A percentile compares a stretch with the other conserved stretches of the same genome.
These are phyloP conservation scores for Colletotrichum coccodes DNA, from an alignment of 2,329 filamentous ascomycete genomes.

Conservation along the genomic window DNA sequence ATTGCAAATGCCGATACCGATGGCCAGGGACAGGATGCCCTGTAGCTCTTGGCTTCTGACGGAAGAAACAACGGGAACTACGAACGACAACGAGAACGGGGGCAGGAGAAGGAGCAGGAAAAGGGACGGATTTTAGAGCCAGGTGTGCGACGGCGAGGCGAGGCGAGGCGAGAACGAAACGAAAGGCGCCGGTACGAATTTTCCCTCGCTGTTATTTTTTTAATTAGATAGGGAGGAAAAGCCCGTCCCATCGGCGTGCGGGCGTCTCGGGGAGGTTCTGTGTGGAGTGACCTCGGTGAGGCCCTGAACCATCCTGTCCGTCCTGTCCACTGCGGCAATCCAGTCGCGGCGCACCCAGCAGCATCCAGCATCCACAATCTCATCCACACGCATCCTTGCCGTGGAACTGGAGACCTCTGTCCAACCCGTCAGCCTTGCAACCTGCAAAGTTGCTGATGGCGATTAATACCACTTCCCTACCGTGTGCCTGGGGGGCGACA, in stretches of 20 bases:
- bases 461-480: conserved; percentile 2
- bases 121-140: conserved; percentile 1
- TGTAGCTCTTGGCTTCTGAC: conserved; percentile 13
- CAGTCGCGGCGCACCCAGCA: conserved; percentile 2
- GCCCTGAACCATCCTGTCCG: background rate
- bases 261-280: conserved; percentile 10
- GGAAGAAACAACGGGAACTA: background rate
- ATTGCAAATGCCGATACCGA: conserved; percentile 17
- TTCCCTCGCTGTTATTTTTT: conserved; percentile 1
- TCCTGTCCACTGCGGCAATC: conserved; percentile 14
- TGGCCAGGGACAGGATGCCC: conserved; percentile 6
- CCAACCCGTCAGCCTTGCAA: background rate
- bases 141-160: conserved; percentile 14
- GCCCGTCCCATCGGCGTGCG: conserved; percentile 16
- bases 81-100: background rate
- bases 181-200: conserved; percentile 1
- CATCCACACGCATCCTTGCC: background rate
- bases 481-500: background rate
- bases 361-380: background rate
- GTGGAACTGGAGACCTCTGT: background rate
- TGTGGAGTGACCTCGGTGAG: conserved; percentile 23
- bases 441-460: background rate
- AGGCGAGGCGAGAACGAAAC: conserved; percentile 1
- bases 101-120: background rate
- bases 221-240: conserved; percentile 15